Evolutionary conservation across 192 early-diverging fungal genomes (phyloP).

Genomic region (Umbelopsis sp.): DNA sequence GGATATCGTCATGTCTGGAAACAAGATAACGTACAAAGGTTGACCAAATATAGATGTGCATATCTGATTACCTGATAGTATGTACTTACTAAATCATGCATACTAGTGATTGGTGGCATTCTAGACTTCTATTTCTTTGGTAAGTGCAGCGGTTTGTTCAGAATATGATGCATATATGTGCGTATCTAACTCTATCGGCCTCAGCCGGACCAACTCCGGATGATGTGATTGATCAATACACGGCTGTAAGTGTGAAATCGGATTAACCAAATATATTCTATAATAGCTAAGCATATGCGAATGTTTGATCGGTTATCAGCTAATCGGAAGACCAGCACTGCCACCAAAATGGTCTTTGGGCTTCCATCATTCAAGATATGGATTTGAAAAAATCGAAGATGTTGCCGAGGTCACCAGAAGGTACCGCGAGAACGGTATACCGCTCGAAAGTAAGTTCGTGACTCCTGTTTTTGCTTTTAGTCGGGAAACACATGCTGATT

Average conservation of each 20-base stretch:
- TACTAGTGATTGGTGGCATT: slow-evolving; percentile 60
- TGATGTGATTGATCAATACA: slow-evolving; percentile 20
- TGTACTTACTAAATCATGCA: not conserved
- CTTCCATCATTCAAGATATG: slow-evolving; percentile 41
- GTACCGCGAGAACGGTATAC: slow-evolving; percentile 58
- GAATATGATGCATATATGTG: not conserved
- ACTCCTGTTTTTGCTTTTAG: too few relatives aligned
- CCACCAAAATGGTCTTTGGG: slow-evolving; percentile 40
- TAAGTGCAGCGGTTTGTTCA: not conserved
- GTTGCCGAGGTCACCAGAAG: slow-evolving; percentile 56
- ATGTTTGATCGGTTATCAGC: slow-evolving; percentile 38
- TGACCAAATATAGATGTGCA: not conserved
- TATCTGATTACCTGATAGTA: not conserved
- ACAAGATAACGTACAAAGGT: slow-evolving; percentile 59
- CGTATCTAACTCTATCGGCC: not conserved
- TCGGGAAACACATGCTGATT: not conserved
- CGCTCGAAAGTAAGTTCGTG: slow-evolving; percentile 43
- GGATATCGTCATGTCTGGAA: slow-evolving; percentile 51
- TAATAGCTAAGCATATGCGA: not conserved
- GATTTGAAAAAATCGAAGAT: slow-evolving; percentile 59
- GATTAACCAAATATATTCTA: not conserved
- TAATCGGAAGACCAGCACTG: slow-evolving; percentile 32
- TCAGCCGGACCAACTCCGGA: slow-evolving; percentile 7
- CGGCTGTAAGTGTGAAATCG: not conserved
- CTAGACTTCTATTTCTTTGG: slow-evolving; percentile 63